Percentiles rank a stretch among this genome's conserved stretches.
These are phyloP conservation scores for Ilyonectria destructans DNA, from an alignment of 2,329 filamentous ascomycete genomes.

Conservation along the genomic window DNA sequence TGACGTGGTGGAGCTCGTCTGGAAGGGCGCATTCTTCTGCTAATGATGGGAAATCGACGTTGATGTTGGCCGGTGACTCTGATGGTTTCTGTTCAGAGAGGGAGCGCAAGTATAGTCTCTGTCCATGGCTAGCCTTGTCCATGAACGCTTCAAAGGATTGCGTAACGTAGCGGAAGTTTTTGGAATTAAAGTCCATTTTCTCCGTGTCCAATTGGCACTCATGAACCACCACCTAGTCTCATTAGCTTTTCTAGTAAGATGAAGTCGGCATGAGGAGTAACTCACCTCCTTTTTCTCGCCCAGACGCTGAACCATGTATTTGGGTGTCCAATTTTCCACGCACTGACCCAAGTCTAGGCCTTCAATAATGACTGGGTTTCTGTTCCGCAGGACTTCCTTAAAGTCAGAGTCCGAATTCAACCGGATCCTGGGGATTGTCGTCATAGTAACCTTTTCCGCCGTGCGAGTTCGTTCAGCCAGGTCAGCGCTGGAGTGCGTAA, in stretches of 20 bases:
- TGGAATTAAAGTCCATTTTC: constrained; percentile 85
- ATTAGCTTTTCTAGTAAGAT: constrained; percentile 13
- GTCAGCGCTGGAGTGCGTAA: constrained; percentile 37
- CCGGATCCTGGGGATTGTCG: constrained; percentile 66
- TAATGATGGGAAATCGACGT: constrained; percentile 80
- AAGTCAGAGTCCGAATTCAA: constrained; percentile 73
- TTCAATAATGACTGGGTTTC: constrained; percentile 74
- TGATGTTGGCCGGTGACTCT: constrained; percentile 79
- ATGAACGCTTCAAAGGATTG: constrained; percentile 80
- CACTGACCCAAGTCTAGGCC: constrained; percentile 79
- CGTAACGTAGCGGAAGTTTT: constrained; percentile 86
- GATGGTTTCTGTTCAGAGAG: constrained; percentile 80
- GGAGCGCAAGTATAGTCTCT: constrained; percentile 83
- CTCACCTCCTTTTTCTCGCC: constrained; percentile 74
- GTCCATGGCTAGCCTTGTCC: constrained; percentile 70
- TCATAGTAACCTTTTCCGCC: constrained; percentile 40
- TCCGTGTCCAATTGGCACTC: constrained; percentile 69
- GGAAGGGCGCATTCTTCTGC: constrained; percentile 81
- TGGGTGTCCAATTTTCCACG: constrained; percentile 75
- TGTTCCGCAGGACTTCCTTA: constrained; percentile 68
- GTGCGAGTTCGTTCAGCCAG: background rate
- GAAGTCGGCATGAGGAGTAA: constrained; percentile 4
- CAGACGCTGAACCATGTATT: constrained; percentile 77
- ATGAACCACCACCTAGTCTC: constrained; percentile 79
- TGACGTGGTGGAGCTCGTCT: constrained; percentile 70